Evolutionary conservation across 2,329 filamentous ascomycete species (phyloP).

Genomic region (Hypocreales sp.): DNA sequence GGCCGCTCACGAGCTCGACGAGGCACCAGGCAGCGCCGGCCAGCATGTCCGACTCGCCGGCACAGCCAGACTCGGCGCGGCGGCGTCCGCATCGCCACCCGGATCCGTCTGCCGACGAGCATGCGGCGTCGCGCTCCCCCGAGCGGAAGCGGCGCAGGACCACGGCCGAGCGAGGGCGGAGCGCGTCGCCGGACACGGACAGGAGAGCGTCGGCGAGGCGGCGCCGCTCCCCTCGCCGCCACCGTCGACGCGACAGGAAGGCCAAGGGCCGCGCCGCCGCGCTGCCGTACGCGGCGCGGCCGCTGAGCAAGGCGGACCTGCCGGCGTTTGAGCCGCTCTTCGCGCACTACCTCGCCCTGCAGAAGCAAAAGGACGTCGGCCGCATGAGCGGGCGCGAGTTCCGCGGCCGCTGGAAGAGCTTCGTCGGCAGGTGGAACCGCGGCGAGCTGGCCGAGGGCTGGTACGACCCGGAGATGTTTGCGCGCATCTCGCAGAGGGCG

Average conservation of each 20-base stretch:
- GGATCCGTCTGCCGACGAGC: neutral
- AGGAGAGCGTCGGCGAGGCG: conserved; percentile 5
- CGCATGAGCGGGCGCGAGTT: conserved; percentile 60
- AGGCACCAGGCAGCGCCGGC: neutral
- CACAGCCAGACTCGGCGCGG: neutral
- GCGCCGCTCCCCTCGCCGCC: conserved; percentile 10
- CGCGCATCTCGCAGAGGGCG: conserved; percentile 16
- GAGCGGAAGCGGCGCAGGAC: conserved; percentile 4
- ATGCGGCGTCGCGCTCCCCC: conserved; percentile 4
- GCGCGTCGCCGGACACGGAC: conserved; percentile 3
- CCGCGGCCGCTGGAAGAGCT: conserved; percentile 85
- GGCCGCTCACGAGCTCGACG: no score
- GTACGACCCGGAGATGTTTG: conserved; percentile 70
- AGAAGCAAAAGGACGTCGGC: conserved; percentile 60
- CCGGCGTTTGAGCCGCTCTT: conserved; percentile 54
- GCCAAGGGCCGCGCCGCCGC: neutral
- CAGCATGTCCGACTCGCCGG: neutral
- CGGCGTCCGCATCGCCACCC: neutral
- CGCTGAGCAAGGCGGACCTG: conserved; percentile 56
- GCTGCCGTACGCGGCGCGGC: conserved; percentile 51
- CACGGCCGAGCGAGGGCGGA: conserved; percentile 1
- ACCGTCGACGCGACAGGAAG: conserved; percentile 4
- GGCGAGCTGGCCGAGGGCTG: conserved; percentile 77
- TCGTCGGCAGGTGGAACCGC: conserved; percentile 81
- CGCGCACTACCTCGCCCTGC: conserved; percentile 72